Evolutionary conservation across 192 early-diverging fungal genomes (phyloP).

Genomic region (Backusella morwellensis): DNA sequence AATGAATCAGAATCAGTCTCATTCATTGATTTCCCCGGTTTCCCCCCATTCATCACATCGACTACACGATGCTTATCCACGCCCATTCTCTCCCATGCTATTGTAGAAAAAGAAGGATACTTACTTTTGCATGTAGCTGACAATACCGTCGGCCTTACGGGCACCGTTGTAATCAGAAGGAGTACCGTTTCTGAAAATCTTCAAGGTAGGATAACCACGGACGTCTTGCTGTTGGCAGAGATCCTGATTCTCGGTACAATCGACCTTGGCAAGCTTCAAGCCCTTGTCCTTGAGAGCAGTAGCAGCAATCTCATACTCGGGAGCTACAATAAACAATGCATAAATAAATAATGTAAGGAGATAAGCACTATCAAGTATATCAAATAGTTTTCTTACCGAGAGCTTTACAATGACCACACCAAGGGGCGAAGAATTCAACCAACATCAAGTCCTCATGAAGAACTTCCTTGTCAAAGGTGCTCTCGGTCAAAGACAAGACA

Average conservation of each 20-base stretch:
- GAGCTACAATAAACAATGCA: conserved; percentile 47
- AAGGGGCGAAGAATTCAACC: conserved; percentile 96
- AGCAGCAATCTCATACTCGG: conserved; percentile 93
- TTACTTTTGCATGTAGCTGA: conserved; percentile 92
- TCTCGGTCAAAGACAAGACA: conserved; percentile 53
- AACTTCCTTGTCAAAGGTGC: conserved; percentile 63
- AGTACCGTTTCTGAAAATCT: conserved; percentile 79
- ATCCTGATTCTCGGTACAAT: conserved; percentile 88
- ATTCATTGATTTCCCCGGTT: not conserved
- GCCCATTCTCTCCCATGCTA: not conserved
- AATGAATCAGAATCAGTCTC: not conserved
- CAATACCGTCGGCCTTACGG: conserved; percentile 84
- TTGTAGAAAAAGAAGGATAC: not conserved
- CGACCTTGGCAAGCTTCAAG: conserved; percentile 91
- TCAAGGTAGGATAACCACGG: conserved; percentile 91
- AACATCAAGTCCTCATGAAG: conserved; percentile 69
- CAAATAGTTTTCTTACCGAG: conserved; percentile 44
- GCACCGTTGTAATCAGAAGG: conserved; percentile 79
- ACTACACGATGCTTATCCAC: not conserved
- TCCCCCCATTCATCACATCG: not conserved
- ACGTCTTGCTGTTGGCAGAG: conserved; percentile 82
- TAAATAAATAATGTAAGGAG: not conserved
- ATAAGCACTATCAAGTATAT: not conserved
- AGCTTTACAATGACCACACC: conserved; percentile 98
- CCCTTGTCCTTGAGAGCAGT: conserved; percentile 71